These are phyloP conservation scores for Amorphotheca resinae DNA, from an alignment of 495 filamentous ascomycete species.

Conservation along the genomic window DNA sequence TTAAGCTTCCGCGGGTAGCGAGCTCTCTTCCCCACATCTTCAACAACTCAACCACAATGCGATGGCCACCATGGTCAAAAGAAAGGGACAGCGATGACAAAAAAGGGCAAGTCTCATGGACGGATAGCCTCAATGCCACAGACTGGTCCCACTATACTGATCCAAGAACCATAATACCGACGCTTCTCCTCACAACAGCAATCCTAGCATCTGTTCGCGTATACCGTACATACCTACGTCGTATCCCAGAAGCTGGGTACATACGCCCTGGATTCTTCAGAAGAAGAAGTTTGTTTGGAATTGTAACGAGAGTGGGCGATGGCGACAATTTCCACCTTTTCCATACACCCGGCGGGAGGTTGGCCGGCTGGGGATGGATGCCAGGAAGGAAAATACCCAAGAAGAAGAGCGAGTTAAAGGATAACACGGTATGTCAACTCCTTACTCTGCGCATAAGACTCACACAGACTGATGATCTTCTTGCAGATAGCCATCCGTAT, in stretches of 20 bases:
- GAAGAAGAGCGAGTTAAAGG: slow-evolving; percentile 52
- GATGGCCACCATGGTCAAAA: slow-evolving; percentile 19
- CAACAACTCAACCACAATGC: slow-evolving; percentile 15
- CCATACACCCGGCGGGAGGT: slow-evolving; percentile 80
- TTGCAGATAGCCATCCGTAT: slow-evolving; percentile 67
- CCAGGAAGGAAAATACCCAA: slow-evolving; percentile 50
- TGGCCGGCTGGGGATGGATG: slow-evolving; percentile 86
- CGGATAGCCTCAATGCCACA: slow-evolving; percentile 35
- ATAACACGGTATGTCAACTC: slow-evolving; percentile 53
- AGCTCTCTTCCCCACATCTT: too few species aligned
- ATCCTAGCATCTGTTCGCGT: slow-evolving; percentile 47
- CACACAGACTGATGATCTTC: slow-evolving; percentile 5
- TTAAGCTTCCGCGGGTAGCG: too few species aligned
- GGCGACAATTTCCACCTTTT: slow-evolving; percentile 89
- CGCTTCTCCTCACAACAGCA: slow-evolving; percentile 54
- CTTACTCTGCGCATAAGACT: slow-evolving; percentile 13
- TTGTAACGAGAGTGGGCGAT: slow-evolving; percentile 89
- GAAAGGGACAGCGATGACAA: slow-evolving; percentile 14
- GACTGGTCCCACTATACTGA: slow-evolving; percentile 60
- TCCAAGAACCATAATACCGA: slow-evolving; percentile 51
- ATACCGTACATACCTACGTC: slow-evolving; percentile 65
- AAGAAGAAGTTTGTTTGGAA: slow-evolving; percentile 61
- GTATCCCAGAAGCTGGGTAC: slow-evolving; percentile 59
- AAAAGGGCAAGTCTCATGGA: slow-evolving; percentile 34
- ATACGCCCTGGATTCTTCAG: slow-evolving; percentile 61